phyloP scores from a whole-genome alignment of 163 green algal species.

The Scenedesmus sp. region DNA sequence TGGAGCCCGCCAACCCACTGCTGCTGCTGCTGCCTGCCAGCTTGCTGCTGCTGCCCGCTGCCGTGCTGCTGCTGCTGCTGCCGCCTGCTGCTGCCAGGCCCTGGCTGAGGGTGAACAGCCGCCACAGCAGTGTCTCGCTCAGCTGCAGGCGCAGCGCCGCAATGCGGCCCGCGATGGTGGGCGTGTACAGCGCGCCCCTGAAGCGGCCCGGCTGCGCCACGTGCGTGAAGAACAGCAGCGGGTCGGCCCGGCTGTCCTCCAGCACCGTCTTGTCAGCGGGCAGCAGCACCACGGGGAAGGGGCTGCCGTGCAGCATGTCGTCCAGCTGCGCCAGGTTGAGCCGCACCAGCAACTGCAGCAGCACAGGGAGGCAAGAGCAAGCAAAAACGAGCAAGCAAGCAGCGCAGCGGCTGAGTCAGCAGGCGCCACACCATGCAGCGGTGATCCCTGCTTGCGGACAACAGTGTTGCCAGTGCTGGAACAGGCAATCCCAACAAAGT shows the following conservation, averaged over 20 bases:
- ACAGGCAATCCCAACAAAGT: too few species aligned
- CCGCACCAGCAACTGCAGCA: constrained; percentile 49
- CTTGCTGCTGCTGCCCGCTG: not conserved
- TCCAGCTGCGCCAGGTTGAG: constrained; percentile 64
- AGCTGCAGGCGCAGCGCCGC: constrained; percentile 59
- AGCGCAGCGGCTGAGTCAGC: not conserved
- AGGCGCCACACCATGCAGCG: not conserved
- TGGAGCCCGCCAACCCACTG: not conserved
- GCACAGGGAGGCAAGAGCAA: not conserved
- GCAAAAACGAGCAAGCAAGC: not conserved
- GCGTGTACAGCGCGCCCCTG: constrained; percentile 58
- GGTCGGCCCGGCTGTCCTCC: constrained; percentile 35
- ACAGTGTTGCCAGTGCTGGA: too few species aligned
- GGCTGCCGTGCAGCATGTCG: constrained; percentile 62
- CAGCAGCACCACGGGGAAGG: constrained; percentile 65
- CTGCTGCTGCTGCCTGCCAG: not conserved
- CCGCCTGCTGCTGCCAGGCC: constrained; percentile 4
- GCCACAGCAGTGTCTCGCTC: constrained; percentile 62
- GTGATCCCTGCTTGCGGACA: too few species aligned
- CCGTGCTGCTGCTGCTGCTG: constrained; percentile 18
- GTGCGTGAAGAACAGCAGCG: constrained; percentile 42
- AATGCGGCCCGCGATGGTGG: constrained; percentile 56
- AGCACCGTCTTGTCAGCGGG: constrained; percentile 53
- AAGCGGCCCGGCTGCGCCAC: constrained; percentile 35
- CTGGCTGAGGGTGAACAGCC: constrained; percentile 36